Base-by-base conservation (phyloP, 2,329 filamentous ascomycete species). In the Fusarium duplospermum region DNA sequence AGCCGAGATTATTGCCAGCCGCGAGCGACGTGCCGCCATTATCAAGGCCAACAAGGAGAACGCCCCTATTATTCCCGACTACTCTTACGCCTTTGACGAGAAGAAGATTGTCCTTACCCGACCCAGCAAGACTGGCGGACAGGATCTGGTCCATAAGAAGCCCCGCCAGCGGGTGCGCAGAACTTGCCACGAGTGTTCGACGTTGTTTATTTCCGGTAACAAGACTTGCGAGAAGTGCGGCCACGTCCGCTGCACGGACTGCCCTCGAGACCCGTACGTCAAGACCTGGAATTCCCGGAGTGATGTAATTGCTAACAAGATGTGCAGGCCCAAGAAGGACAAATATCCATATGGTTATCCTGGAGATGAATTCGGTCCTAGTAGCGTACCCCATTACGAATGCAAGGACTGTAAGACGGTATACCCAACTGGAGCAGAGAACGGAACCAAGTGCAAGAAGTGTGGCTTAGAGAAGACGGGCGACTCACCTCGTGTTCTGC, bases 171-270 rank as follows among this genome's bases (percentile, higher is more conserved):
- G 93, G 31, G 88, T 96, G 54, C 88, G 93, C 64, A 90, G 94
- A 67, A 91, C 86, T 60, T 97, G 95, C 81, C 94, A 97, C 82
- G 87, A 90, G 77, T 97, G 95, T 81, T 81, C 89, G 56, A 88
- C 86, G 3, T 79, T 92, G 1, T 96, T 95, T 79, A 81, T 83
- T 2, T 79, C 86, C 7, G 86, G 87, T 35, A 85, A 83, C 69
- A 94, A 92, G 84, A 89, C 80, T 1, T 97, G 95, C 81, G 82
- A 86, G 9, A 86, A 86, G 42, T 97, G 95, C 82, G 84, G 87
- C 31, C 95, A 97, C 81, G 81, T 87, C 61, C 91, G 94, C 63
- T 97, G 94, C 85, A 93, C 91, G 42, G 92, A 92, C 79, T 97
- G 94, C 81, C 94, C 93, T 31, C 88, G 94, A 76, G 91, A 94